Conservation (phyloP, 2,329 filamentous ascomycete genomes). For the Zymoseptoria brevis region DNA sequence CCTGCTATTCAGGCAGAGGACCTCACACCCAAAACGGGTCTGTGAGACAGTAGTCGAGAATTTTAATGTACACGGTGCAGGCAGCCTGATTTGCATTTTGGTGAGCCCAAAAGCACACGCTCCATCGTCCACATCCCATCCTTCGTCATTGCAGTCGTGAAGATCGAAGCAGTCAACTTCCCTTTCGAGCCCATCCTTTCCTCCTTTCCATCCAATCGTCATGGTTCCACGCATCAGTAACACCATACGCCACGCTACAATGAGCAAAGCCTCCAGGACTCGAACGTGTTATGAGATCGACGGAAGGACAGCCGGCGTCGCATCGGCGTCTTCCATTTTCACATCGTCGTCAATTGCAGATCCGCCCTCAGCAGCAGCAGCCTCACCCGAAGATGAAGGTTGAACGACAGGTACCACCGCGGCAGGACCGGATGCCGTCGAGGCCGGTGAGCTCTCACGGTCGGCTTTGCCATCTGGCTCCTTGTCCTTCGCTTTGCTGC, state of each 20-base stretch:
- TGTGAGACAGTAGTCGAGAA: neutral
- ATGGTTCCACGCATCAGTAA: constrained; percentile 6
- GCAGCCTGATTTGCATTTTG: neutral
- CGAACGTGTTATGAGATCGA: neutral
- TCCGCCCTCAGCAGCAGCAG: constrained; percentile 17
- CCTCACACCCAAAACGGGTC: neutral
- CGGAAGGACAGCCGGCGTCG: neutral
- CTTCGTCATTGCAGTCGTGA: neutral
- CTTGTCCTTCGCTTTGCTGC: constrained; percentile 31
- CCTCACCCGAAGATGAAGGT: constrained; percentile 20
- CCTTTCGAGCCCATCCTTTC: neutral
- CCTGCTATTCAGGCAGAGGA: neutral
- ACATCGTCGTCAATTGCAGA: constrained; percentile 22
- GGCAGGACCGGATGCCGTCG: constrained; percentile 18
- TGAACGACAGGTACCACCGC: constrained; percentile 17
- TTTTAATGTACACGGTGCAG: neutral
- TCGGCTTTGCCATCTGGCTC: constrained; percentile 19
- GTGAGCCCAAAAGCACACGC: neutral
- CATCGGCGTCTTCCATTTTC: constrained; percentile 21
- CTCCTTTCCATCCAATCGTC: constrained; percentile 5
- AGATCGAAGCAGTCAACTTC: neutral
- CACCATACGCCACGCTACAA: constrained; percentile 15
- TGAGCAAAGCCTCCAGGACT: constrained; percentile 4
- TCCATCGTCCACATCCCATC: neutral
- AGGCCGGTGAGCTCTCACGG: constrained; percentile 27